Conservation (phyloP, 2,329 filamentous ascomycete species). For the Epichloe scottii region DNA sequence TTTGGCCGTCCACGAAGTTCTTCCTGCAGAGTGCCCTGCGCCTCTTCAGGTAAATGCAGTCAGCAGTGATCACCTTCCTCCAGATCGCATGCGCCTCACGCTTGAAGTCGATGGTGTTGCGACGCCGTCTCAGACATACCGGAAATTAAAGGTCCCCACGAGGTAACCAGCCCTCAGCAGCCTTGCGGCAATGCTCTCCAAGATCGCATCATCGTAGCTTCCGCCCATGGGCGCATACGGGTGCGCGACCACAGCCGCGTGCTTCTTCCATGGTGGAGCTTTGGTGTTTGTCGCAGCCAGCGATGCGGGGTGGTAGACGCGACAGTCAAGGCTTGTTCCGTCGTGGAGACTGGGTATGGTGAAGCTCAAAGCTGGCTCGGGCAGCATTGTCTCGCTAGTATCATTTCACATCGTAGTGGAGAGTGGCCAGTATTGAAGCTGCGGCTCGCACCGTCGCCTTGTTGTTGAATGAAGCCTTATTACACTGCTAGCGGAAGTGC, state of each 20-base stretch:
- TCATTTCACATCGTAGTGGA: background rate
- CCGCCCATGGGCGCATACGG: conserved; percentile 86
- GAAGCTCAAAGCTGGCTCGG: conserved; percentile 50
- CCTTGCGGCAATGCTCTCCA: conserved; percentile 51
- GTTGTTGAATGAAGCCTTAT: background rate
- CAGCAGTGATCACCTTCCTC: background rate
- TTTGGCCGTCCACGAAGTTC: conserved; percentile 77
- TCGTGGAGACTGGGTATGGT: conserved; percentile 79
- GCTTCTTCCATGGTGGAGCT: conserved; percentile 29
- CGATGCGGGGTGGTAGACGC: conserved; percentile 60
- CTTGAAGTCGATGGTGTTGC: background rate
- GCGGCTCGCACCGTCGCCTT: background rate
- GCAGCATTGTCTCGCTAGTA: conserved; percentile 31
- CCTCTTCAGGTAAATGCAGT: conserved; percentile 44
- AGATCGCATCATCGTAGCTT: conserved; percentile 68
- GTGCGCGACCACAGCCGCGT: conserved; percentile 63
- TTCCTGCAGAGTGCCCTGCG: conserved; percentile 58
- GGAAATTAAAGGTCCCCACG: conserved; percentile 85
- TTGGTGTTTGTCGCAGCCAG: conserved; percentile 20
- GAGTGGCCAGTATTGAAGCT: background rate
- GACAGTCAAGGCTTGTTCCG: conserved; percentile 61
- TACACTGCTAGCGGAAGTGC: no score
- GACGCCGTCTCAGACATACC: conserved; percentile 34
- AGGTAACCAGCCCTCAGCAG: conserved; percentile 60
- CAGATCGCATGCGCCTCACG: background rate